A percentile compares a stretch with the other conserved stretches of the same genome.
These are phyloP conservation scores for Aechmea fasciata DNA, from an alignment of 176 grass and related monocot genomes.

Conservation along the genomic window DNA sequence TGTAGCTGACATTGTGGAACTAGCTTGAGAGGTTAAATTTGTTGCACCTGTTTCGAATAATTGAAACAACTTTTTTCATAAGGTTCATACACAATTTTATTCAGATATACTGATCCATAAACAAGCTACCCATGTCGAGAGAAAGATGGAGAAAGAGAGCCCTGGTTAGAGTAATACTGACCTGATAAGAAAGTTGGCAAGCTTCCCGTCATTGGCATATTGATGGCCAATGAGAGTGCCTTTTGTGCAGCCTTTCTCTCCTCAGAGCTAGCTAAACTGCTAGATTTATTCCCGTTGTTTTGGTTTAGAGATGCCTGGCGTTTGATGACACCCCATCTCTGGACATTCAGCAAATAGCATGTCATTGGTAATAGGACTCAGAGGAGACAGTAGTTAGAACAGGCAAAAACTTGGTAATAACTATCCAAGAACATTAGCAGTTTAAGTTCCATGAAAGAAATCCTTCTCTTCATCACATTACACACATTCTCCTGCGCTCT, in stretches of 20 bases:
- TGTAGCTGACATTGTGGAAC: constrained; percentile 18
- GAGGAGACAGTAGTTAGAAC: too few species aligned
- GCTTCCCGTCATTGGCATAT: constrained; percentile 25
- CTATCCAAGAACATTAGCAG: too few species aligned
- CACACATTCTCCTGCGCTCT: too few species aligned
- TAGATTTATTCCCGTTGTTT: constrained; percentile 25
- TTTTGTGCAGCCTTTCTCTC: constrained; percentile 47
- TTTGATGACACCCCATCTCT: constrained; percentile 82
- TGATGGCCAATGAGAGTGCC: constrained; percentile 49
- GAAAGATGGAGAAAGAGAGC: too few species aligned
- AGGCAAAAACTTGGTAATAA: too few species aligned
- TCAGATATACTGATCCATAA: too few species aligned
- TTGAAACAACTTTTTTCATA: neutral
- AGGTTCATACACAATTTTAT: too few species aligned
- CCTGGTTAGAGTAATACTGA: constrained; percentile 9
- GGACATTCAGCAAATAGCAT: constrained; percentile 13
- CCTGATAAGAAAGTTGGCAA: constrained; percentile 32
- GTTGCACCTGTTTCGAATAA: constrained; percentile 5
- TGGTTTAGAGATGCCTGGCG: constrained; percentile 37
- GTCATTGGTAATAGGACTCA: too few species aligned
- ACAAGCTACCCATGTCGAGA: too few species aligned
- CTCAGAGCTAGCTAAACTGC: constrained; percentile 28
- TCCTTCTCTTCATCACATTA: too few species aligned
- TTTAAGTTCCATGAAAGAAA: too few species aligned
- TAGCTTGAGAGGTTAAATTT: constrained; percentile 1